A percentile compares a stretch with the other conserved stretches of the same genome.
Conservation (phyloP, 371 early-diverging fungal species). For the Mucor plumbeus region DNA sequence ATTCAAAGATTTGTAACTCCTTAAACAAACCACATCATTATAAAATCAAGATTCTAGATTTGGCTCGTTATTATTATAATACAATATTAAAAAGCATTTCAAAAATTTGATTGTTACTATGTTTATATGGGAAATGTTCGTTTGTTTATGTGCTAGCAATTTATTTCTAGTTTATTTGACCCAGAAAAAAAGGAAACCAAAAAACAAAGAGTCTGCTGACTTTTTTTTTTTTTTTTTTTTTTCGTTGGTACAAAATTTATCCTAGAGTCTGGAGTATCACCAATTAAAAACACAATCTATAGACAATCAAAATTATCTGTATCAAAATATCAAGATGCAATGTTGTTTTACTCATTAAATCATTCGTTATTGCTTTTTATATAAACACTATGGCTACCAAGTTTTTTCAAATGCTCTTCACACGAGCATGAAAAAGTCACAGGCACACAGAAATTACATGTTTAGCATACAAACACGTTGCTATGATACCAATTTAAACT, state of each 20-base stretch:
- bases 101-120: background rate
- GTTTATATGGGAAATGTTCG: background rate
- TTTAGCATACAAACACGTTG: constrained; percentile 17
- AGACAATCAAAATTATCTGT: background rate
- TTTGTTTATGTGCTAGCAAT: background rate
- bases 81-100: background rate
- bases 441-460: constrained; percentile 9
- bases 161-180: background rate
- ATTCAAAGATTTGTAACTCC: background rate
- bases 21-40: background rate
- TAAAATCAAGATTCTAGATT: background rate
- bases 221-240: constrained; percentile 19
- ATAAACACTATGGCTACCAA: background rate
- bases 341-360: background rate
- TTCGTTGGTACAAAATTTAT: background rate
- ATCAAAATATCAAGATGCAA: background rate
- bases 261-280: background rate
- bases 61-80: background rate
- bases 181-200: background rate
- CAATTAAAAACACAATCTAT: background rate
- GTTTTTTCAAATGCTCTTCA: constrained; percentile 13
- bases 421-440: constrained; percentile 21
- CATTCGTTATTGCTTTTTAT: no score
- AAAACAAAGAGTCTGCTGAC: constrained; percentile 17
- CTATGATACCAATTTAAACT: background rate